Evolutionary conservation across 805 yeast species (phyloP).

Genomic region (Cephaloascus albidus): DNA sequence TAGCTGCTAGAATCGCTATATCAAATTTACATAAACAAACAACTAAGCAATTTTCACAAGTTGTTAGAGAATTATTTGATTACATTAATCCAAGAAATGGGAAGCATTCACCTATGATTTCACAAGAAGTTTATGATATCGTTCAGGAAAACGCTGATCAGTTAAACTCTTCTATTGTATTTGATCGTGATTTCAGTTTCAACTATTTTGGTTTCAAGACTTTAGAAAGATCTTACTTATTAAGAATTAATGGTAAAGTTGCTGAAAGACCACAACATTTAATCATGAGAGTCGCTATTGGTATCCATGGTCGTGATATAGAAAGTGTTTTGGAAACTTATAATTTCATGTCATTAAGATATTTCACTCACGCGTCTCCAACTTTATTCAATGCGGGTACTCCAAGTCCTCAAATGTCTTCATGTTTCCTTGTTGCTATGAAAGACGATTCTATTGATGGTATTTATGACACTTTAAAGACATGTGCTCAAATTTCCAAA

Average conservation of each 20-base stretch:
- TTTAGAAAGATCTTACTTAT: constrained; percentile 76
- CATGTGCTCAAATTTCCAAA: constrained; percentile 84
- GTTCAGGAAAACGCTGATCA: constrained; percentile 57
- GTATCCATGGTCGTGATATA: constrained; percentile 71
- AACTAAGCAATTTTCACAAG: constrained; percentile 74
- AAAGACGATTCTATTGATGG: constrained; percentile 94
- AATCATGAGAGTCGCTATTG: constrained; percentile 85
- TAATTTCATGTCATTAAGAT: constrained; percentile 76
- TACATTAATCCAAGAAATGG: constrained; percentile 79
- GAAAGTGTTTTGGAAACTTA: constrained; percentile 71
- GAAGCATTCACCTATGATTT: constrained; percentile 57
- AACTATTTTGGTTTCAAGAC: constrained; percentile 90
- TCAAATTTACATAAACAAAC: constrained; percentile 94
- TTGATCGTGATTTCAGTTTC: constrained; percentile 68
- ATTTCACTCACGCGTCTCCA: constrained; percentile 92
- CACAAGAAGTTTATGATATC: constrained; percentile 52
- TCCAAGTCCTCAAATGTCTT: constrained; percentile 74
- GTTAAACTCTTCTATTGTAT: constrained; percentile 65
- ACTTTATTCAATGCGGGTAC: constrained; percentile 93
- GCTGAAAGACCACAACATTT: constrained; percentile 90
- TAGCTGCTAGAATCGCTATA: constrained; percentile 94
- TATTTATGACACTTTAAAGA: constrained; percentile 80
- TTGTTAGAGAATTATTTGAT: constrained; percentile 59
- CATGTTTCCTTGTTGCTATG: constrained; percentile 88
- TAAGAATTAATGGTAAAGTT: constrained; percentile 53